Percentiles rank a stretch among this genome's conserved stretches.
phyloP scores from a whole-genome alignment of 768 basidiomycete species.

The Tulasnella sp. region DNA sequence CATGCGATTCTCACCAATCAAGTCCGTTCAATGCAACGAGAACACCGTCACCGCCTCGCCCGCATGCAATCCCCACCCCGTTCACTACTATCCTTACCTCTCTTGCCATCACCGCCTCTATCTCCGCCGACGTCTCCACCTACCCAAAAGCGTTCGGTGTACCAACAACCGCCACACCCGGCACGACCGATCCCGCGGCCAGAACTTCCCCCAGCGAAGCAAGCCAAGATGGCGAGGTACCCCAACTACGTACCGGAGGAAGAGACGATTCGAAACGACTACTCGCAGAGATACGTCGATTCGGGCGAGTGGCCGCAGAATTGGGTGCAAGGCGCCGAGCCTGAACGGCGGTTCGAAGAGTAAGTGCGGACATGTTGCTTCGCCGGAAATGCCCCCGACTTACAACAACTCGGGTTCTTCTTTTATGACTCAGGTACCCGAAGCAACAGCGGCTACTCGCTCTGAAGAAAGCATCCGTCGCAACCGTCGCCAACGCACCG shows the following conservation, averaged over 20 bases:
- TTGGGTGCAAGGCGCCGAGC: conserved; percentile 81
- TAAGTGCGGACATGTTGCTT: conserved; percentile 33
- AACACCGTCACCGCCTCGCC: conserved; percentile 7
- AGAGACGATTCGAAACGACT: conserved; percentile 94
- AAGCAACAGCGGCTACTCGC: conserved; percentile 77
- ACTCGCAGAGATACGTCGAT: conserved; percentile 81
- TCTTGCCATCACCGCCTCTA: neutral
- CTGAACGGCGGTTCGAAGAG: conserved; percentile 88
- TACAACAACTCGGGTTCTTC: neutral
- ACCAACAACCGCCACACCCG: neutral
- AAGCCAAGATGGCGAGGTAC: conserved; percentile 57
- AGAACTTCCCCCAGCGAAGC: conserved; percentile 58
- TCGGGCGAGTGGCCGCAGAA: conserved; percentile 91
- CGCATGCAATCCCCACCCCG: conserved; percentile 1
- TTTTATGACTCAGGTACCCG: conserved; percentile 56
- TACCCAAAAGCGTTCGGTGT: neutral
- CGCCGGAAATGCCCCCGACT: neutral
- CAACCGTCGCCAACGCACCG: conserved; percentile 56
- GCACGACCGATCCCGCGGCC: conserved; percentile 9
- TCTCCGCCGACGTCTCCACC: conserved; percentile 3
- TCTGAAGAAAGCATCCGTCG: conserved; percentile 72
- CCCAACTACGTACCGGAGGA: conserved; percentile 83
- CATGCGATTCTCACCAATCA: neutral
- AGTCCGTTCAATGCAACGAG: conserved; percentile 4
- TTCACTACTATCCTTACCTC: neutral